A percentile compares a stretch with the other conserved stretches of the same genome.
These are phyloP conservation scores for Quercus wislizeni DNA, from an alignment of 306 rosid species.

Conservation along the genomic window DNA sequence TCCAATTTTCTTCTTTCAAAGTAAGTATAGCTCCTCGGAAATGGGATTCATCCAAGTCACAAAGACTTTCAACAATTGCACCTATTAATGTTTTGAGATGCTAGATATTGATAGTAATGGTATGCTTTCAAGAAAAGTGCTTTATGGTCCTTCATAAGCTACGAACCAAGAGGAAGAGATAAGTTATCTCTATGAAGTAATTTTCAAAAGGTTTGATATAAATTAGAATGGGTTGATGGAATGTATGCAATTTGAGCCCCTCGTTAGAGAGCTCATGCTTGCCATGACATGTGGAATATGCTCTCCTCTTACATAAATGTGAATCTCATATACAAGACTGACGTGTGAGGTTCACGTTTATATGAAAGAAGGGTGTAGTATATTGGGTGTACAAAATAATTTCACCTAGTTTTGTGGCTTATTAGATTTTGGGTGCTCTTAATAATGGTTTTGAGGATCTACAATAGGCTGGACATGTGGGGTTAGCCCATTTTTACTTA, in stretches of 20 bases:
- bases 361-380: too few relatives aligned
- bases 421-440: too few relatives aligned
- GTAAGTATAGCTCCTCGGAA: slow-evolving; percentile 40
- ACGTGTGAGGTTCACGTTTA: too few relatives aligned
- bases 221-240: slow-evolving; percentile 44
- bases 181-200: not conserved
- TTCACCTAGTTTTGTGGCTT: too few relatives aligned
- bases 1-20: not conserved
- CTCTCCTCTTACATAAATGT: too few relatives aligned
- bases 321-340: too few relatives aligned
- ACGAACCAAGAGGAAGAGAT: too few relatives aligned
- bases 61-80: slow-evolving; percentile 33
- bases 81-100: slow-evolving; percentile 29
- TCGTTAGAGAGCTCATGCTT: not conserved
- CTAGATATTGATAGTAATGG: slow-evolving; percentile 43
- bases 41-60: slow-evolving; percentile 34
- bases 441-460: too few relatives aligned
- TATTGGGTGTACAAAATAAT: too few relatives aligned
- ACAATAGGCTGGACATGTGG: too few relatives aligned
- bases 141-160: slow-evolving; percentile 34
- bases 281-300: too few relatives aligned
- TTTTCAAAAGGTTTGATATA: slow-evolving; percentile 46
- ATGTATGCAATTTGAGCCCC: slow-evolving; percentile 31
- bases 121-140: slow-evolving; percentile 37
- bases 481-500: too few relatives aligned